Conservation (phyloP, 176 grass and related monocot genomes). For the Avena sativa region DNA sequence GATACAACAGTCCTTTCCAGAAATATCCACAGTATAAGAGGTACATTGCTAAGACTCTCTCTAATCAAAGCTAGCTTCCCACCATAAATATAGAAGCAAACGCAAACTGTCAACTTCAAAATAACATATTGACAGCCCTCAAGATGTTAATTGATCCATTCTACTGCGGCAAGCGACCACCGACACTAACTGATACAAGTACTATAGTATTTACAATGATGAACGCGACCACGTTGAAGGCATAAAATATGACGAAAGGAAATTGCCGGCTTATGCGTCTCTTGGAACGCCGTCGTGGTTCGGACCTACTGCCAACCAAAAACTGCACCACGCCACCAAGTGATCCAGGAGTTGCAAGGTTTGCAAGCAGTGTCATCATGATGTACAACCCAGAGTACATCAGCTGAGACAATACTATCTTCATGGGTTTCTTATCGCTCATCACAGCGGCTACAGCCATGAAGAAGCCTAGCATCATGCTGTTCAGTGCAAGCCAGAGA, state of each 20-base stretch:
- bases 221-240: constrained; percentile 24
- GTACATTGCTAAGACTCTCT: no score
- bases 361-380: background rate
- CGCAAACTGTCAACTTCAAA: background rate
- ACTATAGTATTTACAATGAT: constrained; percentile 1
- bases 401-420: background rate
- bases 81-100: background rate
- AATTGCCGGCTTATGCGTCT: constrained; percentile 29
- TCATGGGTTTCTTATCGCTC: background rate
- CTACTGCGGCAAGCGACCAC: background rate
- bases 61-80: no score
- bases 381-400: constrained; percentile 20
- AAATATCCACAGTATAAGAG: no score
- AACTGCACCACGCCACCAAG: background rate
- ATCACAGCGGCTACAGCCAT: background rate
- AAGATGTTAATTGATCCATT: background rate
- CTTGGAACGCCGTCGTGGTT: background rate
- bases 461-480: constrained; percentile 55
- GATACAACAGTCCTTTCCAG: no score
- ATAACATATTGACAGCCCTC: background rate
- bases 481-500: constrained; percentile 46
- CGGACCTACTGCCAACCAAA: background rate
- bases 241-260: background rate
- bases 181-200: background rate
- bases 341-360: background rate